phyloP scores from a whole-genome alignment of 352 stramenopile species.

The Globisporangium recalcitrans region DNA sequence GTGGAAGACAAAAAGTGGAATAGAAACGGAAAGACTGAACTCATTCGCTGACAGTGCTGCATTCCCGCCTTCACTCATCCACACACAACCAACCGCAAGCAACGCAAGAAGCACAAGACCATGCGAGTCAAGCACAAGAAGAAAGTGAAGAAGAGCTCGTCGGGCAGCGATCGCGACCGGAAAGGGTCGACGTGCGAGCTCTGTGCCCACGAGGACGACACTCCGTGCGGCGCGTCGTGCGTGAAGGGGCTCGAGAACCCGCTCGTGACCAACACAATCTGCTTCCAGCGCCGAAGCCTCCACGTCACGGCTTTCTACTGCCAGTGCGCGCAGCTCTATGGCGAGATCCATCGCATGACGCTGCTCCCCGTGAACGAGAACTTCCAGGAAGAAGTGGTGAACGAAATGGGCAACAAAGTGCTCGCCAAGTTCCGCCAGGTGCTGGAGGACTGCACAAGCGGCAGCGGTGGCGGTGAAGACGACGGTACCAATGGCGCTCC shows the following conservation, averaged over 20 bases:
- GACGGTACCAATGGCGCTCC: neutral
- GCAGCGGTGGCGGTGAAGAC: neutral
- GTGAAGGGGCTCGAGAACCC: conserved; percentile 12
- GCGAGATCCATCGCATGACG: conserved; percentile 33
- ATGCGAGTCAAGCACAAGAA: conserved; percentile 11
- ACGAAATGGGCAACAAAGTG: conserved; percentile 25
- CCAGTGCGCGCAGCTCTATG: conserved; percentile 32
- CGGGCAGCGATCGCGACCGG: neutral
- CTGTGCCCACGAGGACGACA: conserved; percentile 14
- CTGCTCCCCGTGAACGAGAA: conserved; percentile 13
- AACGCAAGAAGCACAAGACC: neutral
- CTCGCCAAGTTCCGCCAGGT: conserved; percentile 18
- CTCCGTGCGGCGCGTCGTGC: conserved; percentile 10
- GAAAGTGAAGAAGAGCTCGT: conserved; percentile 7
- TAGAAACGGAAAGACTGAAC: neutral
- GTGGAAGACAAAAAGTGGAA: neutral
- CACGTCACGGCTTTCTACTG: conserved; percentile 34
- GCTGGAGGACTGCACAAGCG: conserved; percentile 18
- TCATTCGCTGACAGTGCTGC: neutral
- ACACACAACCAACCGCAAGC: neutral
- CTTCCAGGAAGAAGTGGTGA: conserved; percentile 33
- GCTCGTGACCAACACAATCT: conserved; percentile 13
- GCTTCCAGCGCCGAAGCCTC: conserved; percentile 15
- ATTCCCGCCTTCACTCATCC: neutral
- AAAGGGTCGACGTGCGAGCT: conserved; percentile 15